Conservation (phyloP, 192 early-diverging fungal species). For the Cladochytrium replicatum region DNA sequence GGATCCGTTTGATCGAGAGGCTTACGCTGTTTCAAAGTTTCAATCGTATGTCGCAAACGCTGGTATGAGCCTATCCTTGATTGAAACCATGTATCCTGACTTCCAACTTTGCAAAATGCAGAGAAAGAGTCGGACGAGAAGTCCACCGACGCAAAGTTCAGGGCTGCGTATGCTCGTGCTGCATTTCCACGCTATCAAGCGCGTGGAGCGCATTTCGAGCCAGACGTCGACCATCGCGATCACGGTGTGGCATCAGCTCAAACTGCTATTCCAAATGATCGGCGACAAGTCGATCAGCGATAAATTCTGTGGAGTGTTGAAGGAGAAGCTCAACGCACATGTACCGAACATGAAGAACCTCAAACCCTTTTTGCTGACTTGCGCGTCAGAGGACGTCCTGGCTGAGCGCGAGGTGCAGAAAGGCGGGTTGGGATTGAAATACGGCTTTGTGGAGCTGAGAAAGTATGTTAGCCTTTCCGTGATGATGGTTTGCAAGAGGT, state of each 20-base stretch:
- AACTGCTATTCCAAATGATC: constrained; percentile 72
- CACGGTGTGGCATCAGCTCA: constrained; percentile 85
- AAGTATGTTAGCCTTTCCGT: constrained; percentile 35
- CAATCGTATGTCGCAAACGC: constrained; percentile 71
- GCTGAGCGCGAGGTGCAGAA: constrained; percentile 37
- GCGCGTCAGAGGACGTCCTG: constrained; percentile 70
- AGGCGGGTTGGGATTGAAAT: constrained; percentile 63
- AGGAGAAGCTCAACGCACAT: constrained; percentile 59
- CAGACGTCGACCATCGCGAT: constrained; percentile 65
- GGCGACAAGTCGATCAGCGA: constrained; percentile 57
- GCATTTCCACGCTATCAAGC: constrained; percentile 81
- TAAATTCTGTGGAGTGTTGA: constrained; percentile 70
- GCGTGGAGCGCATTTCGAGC: constrained; percentile 80
- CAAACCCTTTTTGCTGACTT: constrained; percentile 67
- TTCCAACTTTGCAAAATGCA: no score
- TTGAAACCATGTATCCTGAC: no score
- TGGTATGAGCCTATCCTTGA: constrained; percentile 47
- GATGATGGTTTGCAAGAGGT: no score
- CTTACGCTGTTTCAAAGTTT: constrained; percentile 86
- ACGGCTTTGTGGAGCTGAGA: constrained; percentile 66
- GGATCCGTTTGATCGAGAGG: constrained; percentile 65
- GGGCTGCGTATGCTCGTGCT: constrained; percentile 72
- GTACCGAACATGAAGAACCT: constrained; percentile 67
- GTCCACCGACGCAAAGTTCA: constrained; percentile 74
- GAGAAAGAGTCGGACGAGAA: constrained; percentile 70